Evolutionary conservation across 495 filamentous ascomycete genomes (phyloP).

Genomic region (Penicillium psychrofluorescens): DNA sequence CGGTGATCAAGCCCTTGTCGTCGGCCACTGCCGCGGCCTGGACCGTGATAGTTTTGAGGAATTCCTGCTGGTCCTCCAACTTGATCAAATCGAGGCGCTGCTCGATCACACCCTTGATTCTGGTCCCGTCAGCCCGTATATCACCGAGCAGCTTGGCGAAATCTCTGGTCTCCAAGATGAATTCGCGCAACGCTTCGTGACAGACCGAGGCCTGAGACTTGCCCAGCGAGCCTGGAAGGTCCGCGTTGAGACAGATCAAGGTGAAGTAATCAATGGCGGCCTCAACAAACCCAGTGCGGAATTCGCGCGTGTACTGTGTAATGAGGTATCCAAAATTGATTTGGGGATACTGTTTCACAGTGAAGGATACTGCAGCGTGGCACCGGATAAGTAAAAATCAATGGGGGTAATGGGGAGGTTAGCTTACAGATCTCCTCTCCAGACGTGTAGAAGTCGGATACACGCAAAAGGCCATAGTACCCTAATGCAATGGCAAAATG

Average conservation of each 20-base stretch:
- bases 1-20: conserved; percentile 84
- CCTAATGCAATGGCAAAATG: conserved; percentile 88
- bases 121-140: conserved; percentile 70
- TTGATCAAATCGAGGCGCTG: conserved; percentile 80
- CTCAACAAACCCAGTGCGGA: conserved; percentile 78
- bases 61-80: conserved; percentile 68
- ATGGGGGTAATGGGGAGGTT: conserved; percentile 2
- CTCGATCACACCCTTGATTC: conserved; percentile 81
- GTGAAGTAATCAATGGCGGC: conserved; percentile 90
- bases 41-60: conserved; percentile 76
- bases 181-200: conserved; percentile 89
- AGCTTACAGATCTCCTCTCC: conserved; percentile 65
- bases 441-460: conserved; percentile 62
- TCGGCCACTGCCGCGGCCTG: conserved; percentile 88
- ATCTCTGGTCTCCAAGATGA: conserved; percentile 88
- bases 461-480: conserved; percentile 86
- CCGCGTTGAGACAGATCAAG: conserved; percentile 86
- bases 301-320: conserved; percentile 91
- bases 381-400: conserved; percentile 21
- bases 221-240: conserved; percentile 65
- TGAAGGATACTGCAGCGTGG: conserved; percentile 46
- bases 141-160: conserved; percentile 92
- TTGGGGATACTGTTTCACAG: conserved; percentile 73
- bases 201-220: conserved; percentile 74
- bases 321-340: conserved; percentile 92